Evolutionary conservation across 441 rosid species (phyloP).

Genomic region (Manihot esculenta): DNA sequence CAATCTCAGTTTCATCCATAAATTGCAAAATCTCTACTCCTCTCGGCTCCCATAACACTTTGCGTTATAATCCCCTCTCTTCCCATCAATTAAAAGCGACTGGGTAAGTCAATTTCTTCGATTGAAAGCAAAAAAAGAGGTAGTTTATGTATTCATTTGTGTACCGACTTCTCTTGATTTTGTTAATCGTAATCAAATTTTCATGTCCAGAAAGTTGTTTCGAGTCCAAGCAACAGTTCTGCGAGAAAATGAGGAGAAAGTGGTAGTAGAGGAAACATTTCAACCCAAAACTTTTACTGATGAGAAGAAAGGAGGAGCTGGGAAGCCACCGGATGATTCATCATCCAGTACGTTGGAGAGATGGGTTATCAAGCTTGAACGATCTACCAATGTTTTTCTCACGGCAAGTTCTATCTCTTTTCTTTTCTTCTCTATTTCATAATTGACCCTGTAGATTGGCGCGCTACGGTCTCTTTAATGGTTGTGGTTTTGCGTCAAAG

Average conservation of each 20-base stretch:
- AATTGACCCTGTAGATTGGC: neutral
- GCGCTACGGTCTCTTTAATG: neutral
- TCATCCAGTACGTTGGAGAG: constrained; percentile 42
- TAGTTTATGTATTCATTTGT: neutral
- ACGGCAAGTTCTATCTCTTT: constrained; percentile 41
- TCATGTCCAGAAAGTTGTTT: constrained; percentile 35
- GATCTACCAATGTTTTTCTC: constrained; percentile 70
- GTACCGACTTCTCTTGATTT: neutral
- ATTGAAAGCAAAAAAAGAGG: neutral
- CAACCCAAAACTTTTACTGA: constrained; percentile 39
- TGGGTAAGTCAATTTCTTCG: constrained; percentile 10
- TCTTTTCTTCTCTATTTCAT: neutral
- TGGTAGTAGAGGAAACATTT: constrained; percentile 65
- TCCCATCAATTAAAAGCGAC: constrained; percentile 1
- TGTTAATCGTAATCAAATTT: neutral
- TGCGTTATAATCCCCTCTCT: neutral
- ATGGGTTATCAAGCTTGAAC: constrained; percentile 72
- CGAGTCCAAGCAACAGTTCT: constrained; percentile 53
- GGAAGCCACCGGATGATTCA: constrained; percentile 30
- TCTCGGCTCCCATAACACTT: constrained; percentile 10
- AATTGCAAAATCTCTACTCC: constrained; percentile 4
- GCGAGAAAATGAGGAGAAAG: constrained; percentile 63
- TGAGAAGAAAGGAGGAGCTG: constrained; percentile 24
- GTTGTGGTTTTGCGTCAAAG: neutral
- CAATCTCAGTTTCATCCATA: constrained; percentile 32